Conservation (phyloP, 2,329 filamentous ascomycete species). For the Didymella keratinophila region DNA sequence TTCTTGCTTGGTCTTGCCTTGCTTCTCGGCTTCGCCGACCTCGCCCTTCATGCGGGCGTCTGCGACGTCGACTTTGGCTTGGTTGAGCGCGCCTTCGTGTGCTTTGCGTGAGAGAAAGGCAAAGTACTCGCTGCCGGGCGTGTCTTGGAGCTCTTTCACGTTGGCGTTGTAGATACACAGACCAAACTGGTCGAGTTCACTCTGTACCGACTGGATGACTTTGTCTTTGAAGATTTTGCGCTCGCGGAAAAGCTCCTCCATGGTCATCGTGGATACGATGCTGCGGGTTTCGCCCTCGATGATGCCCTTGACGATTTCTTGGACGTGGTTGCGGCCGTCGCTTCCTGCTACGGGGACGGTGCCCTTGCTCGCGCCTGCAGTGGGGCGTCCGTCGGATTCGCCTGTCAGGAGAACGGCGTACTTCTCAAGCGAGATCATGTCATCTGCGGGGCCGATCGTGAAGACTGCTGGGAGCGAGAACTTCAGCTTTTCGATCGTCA, state of each 20-base stretch:
- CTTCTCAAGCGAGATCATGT: conserved; percentile 74
- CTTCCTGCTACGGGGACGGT: conserved; percentile 50
- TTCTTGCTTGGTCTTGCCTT: conserved; percentile 82
- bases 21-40: conserved; percentile 79
- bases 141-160: conserved; percentile 87
- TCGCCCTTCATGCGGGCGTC: conserved; percentile 69
- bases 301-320: conserved; percentile 87
- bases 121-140: conserved; percentile 83
- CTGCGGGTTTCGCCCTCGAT: conserved; percentile 88
- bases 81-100: conserved; percentile 84
- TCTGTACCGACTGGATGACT: conserved; percentile 70
- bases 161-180: conserved; percentile 68
- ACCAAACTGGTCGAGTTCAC: conserved; percentile 79
- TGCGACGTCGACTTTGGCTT: conserved; percentile 71
- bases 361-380: conserved; percentile 40
- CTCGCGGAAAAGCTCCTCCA: conserved; percentile 87
- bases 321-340: conserved; percentile 70
- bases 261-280: conserved; percentile 87
- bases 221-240: conserved; percentile 78
- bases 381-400: conserved; percentile 59
- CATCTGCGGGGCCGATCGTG: conserved; percentile 82
- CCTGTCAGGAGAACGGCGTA: conserved; percentile 82
- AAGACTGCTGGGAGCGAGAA: conserved; percentile 85
- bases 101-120: conserved; percentile 82
- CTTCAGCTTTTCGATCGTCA: conserved; percentile 88